phyloP scores from a whole-genome alignment of 768 basidiomycete genomes.

The Boletus coccyginus region DNA sequence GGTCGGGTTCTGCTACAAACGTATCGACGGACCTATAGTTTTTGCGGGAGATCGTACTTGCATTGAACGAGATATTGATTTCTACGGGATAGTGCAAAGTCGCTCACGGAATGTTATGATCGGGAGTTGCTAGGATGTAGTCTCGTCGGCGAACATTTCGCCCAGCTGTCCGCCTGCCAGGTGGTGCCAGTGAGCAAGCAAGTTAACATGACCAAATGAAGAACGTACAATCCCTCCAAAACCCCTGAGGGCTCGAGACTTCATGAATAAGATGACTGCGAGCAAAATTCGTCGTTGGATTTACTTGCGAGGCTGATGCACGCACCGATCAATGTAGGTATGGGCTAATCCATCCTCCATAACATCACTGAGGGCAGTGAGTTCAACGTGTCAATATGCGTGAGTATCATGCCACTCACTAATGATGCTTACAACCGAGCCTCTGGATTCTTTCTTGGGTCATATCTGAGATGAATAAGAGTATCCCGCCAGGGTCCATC shows the following conservation, averaged over 20 bases:
- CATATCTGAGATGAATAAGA: slow-evolving; percentile 82
- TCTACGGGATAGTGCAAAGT: not conserved
- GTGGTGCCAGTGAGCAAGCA: slow-evolving; percentile 7
- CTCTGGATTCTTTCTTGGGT: slow-evolving; percentile 72
- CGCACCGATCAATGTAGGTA: slow-evolving; percentile 79
- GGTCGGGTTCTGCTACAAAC: slow-evolving; percentile 84
- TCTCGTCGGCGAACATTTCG: slow-evolving; percentile 80
- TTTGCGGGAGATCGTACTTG: slow-evolving; percentile 70
- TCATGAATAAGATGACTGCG: slow-evolving; percentile 71
- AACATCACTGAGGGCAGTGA: slow-evolving; percentile 47
- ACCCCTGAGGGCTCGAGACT: slow-evolving; percentile 93
- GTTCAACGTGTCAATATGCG: slow-evolving; percentile 5
- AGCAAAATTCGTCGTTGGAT: not conserved
- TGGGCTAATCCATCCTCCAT: slow-evolving; percentile 77
- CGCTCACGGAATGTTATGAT: slow-evolving; percentile 84
- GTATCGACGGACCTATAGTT: slow-evolving; percentile 65
- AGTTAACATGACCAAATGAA: not conserved
- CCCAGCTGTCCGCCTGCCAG: slow-evolving; percentile 61
- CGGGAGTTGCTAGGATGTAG: slow-evolving; percentile 86
- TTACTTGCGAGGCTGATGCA: not conserved
- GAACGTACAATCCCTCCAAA: slow-evolving; percentile 76
- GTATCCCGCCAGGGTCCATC: slow-evolving; percentile 96
- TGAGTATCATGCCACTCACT: not conserved
- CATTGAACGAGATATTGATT: not conserved
- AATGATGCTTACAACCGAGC: slow-evolving; percentile 67